Evolutionary conservation across 2,329 filamentous ascomycete genomes (phyloP).

Genomic region (Aspergillus fijiensis): DNA sequence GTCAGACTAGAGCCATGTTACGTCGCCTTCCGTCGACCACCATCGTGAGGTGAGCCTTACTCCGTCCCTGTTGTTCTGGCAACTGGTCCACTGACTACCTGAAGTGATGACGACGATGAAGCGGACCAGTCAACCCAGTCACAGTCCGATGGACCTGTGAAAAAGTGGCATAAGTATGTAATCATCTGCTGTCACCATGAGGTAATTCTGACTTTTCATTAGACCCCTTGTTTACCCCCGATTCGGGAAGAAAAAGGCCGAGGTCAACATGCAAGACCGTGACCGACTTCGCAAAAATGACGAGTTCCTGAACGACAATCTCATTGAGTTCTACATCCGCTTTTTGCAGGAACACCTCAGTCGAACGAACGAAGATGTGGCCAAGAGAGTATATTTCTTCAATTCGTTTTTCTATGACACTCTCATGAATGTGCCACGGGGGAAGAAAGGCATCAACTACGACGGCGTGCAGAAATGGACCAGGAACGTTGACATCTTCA

Average conservation of each 20-base stretch:
- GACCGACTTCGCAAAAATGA: conserved; percentile 76
- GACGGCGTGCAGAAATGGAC: conserved; percentile 86
- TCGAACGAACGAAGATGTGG: conserved; percentile 54
- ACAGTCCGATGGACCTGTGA: conserved; percentile 2
- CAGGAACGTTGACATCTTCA: conserved; percentile 76
- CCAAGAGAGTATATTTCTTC: conserved; percentile 76
- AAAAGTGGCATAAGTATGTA: conserved; percentile 28
- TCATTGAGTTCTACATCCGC: conserved; percentile 84
- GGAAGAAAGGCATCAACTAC: conserved; percentile 69
- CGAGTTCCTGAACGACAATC: conserved; percentile 86
- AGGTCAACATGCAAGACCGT: conserved; percentile 52
- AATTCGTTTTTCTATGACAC: conserved; percentile 90
- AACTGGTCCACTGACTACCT: conserved; percentile 13
- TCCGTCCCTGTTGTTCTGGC: neutral
- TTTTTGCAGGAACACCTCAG: conserved; percentile 65
- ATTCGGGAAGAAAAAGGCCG: conserved; percentile 48
- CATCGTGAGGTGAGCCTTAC: conserved; percentile 22
- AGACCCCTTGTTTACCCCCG: conserved; percentile 47
- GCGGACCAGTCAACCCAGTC: conserved; percentile 1
- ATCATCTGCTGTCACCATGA: too few species aligned
- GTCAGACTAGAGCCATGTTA: conserved; percentile 34
- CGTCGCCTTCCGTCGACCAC: conserved; percentile 19
- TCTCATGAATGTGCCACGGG: conserved; percentile 60
- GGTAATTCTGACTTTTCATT: conserved; percentile 9
- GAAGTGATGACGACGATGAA: conserved; percentile 18